These are phyloP conservation scores for Tuber brumale DNA, from an alignment of 495 filamentous ascomycete genomes.

Conservation along the genomic window DNA sequence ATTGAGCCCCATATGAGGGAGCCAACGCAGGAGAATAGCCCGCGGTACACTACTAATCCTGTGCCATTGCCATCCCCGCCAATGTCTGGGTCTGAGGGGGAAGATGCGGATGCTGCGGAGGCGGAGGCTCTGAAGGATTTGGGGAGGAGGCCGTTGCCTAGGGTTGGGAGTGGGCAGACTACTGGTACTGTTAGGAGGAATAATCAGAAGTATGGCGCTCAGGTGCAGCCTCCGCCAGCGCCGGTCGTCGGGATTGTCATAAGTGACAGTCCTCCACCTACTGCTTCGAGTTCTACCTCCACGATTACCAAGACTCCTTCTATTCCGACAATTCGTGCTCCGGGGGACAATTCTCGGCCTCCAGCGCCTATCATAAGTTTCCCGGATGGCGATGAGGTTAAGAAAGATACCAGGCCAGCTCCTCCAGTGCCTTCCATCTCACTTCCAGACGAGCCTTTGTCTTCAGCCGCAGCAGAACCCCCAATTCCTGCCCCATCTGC, in stretches of 20 bases:
- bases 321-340: conserved; percentile 45
- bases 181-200: conserved; percentile 26
- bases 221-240: conserved; percentile 40
- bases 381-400: conserved; percentile 33
- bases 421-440: conserved; percentile 43
- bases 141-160: conserved; percentile 35
- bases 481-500: conserved; percentile 36
- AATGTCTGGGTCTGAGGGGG: conserved; percentile 38
- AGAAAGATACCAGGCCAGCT: conserved; percentile 33
- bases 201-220: conserved; percentile 35
- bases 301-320: conserved; percentile 22
- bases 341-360: conserved; percentile 44
- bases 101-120: conserved; percentile 39
- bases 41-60: conserved; percentile 38
- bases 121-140: conserved; percentile 39
- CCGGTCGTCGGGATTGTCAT: conserved; percentile 42
- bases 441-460: conserved; percentile 48
- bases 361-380: conserved; percentile 42
- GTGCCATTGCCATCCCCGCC: conserved; percentile 39
- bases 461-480: conserved; percentile 42
- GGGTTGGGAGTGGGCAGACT: conserved; percentile 18
- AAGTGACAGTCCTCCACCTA: conserved; percentile 43
- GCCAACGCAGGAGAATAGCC: conserved; percentile 39
- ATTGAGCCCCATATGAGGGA: conserved; percentile 40
- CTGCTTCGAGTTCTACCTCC: conserved; percentile 23